Evolutionary conservation across 2,329 filamentous ascomycete genomes (phyloP).

Genomic region (Ophiostoma montium): DNA sequence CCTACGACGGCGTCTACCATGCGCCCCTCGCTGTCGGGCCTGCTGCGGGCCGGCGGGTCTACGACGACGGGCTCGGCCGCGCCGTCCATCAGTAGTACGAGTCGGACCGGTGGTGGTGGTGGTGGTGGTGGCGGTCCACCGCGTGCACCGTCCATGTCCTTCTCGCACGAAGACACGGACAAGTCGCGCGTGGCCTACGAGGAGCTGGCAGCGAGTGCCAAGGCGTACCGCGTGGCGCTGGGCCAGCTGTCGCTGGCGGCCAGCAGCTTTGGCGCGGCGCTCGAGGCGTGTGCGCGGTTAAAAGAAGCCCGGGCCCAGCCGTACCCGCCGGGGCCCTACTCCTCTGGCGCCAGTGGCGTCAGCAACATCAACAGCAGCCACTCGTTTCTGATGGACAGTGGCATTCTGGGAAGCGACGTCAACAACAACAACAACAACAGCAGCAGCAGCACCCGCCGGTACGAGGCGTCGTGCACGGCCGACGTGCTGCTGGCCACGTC

Average conservation of each 20-base stretch:
- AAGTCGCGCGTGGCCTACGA: slow-evolving; percentile 48
- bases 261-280: slow-evolving; percentile 47
- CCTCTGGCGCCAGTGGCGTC: slow-evolving; percentile 15
- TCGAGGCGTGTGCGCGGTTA: slow-evolving; percentile 53
- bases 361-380: slow-evolving; percentile 13
- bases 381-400: slow-evolving; percentile 19
- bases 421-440: slow-evolving; percentile 29
- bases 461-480: slow-evolving; percentile 40
- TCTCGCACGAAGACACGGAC: slow-evolving; percentile 46
- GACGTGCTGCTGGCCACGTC: slow-evolving; percentile 48
- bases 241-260: slow-evolving; percentile 45
- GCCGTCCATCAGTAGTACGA: neutral
- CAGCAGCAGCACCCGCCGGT: slow-evolving; percentile 1
- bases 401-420: slow-evolving; percentile 25
- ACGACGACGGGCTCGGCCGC: neutral
- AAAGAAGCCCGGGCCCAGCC: slow-evolving; percentile 51
- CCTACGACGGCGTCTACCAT: slow-evolving; percentile 6
- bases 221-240: slow-evolving; percentile 48
- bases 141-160: neutral
- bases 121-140: neutral
- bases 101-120: neutral
- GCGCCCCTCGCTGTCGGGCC: slow-evolving; percentile 3
- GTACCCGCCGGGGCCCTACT: slow-evolving; percentile 23
- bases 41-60: neutral
- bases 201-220: slow-evolving; percentile 46